Percentiles rank a stretch among this genome's conserved stretches.
phyloP scores from a whole-genome alignment of 495 filamentous ascomycete species.

The Filosporella fistucella region DNA sequence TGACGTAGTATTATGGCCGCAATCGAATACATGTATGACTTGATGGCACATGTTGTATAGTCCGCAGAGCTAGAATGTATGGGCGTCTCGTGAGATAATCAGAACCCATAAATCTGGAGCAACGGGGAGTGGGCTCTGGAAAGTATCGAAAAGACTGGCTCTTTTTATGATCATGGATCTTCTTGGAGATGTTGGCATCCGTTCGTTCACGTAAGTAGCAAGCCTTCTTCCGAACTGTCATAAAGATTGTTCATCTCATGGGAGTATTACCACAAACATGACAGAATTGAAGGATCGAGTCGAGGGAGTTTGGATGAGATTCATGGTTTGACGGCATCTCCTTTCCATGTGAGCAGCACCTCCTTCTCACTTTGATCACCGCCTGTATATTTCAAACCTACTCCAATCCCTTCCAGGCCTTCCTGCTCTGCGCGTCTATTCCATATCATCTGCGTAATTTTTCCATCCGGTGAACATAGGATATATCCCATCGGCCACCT shows the following conservation, averaged over 20 bases:
- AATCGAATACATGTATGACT: constrained; percentile 17
- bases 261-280: constrained; percentile 7
- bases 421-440: constrained; percentile 57
- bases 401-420: constrained; percentile 60
- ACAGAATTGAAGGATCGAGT: not conserved
- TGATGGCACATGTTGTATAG: constrained; percentile 19
- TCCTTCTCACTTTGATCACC: constrained; percentile 22
- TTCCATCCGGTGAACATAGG: constrained; percentile 42
- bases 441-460: constrained; percentile 64
- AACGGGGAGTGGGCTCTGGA: not conserved
- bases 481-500: constrained; percentile 59
- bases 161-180: not conserved
- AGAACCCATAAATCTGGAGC: not conserved
- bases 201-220: constrained; percentile 2
- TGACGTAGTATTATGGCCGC: constrained; percentile 14
- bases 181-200: not conserved
- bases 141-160: not conserved
- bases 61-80: not conserved
- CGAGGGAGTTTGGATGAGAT: not conserved
- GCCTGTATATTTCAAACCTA: constrained; percentile 47
- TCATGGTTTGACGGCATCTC: constrained; percentile 31
- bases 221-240: not conserved
- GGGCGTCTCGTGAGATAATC: not conserved
- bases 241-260: not conserved
- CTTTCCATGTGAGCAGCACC: constrained; percentile 54